Conservation (phyloP, 2,329 filamentous ascomycete genomes). For the Monilinia fructicola region DNA sequence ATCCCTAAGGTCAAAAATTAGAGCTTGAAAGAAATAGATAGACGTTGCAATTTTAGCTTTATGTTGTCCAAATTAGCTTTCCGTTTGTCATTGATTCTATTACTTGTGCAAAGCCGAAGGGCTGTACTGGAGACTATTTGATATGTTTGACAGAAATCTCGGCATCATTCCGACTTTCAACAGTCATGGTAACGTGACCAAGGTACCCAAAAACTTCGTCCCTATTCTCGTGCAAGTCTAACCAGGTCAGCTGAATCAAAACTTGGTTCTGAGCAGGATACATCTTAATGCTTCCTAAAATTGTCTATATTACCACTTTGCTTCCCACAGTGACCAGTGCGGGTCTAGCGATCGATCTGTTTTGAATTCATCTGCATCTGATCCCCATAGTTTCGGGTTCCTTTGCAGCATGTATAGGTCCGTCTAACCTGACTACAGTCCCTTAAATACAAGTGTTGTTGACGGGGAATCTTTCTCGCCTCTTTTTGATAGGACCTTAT, state of each 20-base stretch:
- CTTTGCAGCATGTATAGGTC: no score
- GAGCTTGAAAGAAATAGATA: constrained; percentile 15
- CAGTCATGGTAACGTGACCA: constrained; percentile 7
- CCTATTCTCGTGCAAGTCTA: constrained; percentile 29
- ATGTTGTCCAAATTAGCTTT: no score
- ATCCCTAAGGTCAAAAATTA: background rate
- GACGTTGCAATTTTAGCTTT: background rate
- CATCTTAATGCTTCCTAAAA: constrained; percentile 41
- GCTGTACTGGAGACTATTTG: background rate
- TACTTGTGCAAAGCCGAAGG: no score
- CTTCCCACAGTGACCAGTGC: background rate
- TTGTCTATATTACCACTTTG: constrained; percentile 40
- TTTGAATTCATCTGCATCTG: constrained; percentile 43
- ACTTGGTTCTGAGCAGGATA: constrained; percentile 42
- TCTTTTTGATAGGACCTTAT: no score
- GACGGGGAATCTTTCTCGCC: no score
- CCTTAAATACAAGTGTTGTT: no score
- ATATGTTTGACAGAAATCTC: constrained; percentile 17
- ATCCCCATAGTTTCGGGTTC: no score
- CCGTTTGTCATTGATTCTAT: no score
- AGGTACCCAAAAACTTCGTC: constrained; percentile 29
- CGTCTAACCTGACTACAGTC: no score
- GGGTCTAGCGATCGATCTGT: constrained; percentile 38
- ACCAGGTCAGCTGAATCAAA: constrained; percentile 38
- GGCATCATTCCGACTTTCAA: constrained; percentile 21